These are phyloP conservation scores for Chlorella vulgaris DNA, from an alignment of 139 green algal species.

Conservation along the genomic window DNA sequence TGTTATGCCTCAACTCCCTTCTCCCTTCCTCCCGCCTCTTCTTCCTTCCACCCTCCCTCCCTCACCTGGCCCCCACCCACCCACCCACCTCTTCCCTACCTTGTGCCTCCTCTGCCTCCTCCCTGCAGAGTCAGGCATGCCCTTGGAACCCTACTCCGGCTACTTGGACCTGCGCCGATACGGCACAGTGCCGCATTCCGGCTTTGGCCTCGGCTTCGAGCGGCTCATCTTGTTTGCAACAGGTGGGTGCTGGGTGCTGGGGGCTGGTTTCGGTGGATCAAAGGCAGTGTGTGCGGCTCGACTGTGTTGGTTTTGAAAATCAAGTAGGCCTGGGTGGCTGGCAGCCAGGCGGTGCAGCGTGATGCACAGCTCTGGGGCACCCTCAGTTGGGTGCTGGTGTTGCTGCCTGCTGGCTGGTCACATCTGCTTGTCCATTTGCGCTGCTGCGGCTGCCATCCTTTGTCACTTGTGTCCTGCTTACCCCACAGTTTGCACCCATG, in stretches of 20 bases:
- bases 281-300: no score
- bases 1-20: no score
- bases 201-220: constrained; percentile 99
- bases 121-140: constrained; percentile 65
- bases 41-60: no score
- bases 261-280: no score
- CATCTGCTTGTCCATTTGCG: background rate
- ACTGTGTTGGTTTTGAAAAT: no score
- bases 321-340: no score
- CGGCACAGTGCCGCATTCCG: constrained; percentile 87
- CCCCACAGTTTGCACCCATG: background rate
- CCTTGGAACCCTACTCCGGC: constrained; percentile 80
- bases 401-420: background rate
- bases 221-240: constrained; percentile 97
- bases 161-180: constrained; percentile 97
- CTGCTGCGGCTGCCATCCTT: background rate
- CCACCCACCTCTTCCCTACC: no score
- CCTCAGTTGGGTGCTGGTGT: background rate
- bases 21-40: background rate
- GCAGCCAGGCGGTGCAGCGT: no score
- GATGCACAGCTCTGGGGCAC: background rate
- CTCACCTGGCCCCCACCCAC: no score
- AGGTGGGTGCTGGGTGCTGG: constrained; percentile 27
- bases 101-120: background rate
- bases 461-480: background rate